Percentiles rank a stretch among this genome's conserved stretches.
phyloP scores from a whole-genome alignment of 495 filamentous ascomycete genomes.

The Lindgomyces ingoldianus region DNA sequence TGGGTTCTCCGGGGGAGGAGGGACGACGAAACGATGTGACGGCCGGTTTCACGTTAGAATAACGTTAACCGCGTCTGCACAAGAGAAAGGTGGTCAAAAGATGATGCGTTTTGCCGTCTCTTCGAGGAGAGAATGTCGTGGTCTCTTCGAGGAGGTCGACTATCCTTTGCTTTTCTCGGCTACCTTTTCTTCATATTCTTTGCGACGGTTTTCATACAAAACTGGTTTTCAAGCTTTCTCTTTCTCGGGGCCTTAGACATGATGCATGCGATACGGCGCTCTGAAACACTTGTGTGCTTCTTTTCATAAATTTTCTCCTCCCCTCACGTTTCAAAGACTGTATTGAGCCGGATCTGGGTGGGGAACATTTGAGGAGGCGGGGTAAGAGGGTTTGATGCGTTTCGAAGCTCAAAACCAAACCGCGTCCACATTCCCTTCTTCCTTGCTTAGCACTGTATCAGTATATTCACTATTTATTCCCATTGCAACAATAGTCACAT shows the following conservation, averaged over 20 bases:
- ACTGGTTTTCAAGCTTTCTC: slow-evolving; percentile 19
- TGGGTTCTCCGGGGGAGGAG: slow-evolving; percentile 7
- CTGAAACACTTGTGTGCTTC: slow-evolving; percentile 32
- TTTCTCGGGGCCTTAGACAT: slow-evolving; percentile 29
- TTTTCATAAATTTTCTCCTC: slow-evolving; percentile 5
- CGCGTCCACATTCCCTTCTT: neutral
- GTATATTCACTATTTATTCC: neutral
- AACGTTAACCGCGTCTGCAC: neutral
- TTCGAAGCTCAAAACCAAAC: slow-evolving; percentile 1
- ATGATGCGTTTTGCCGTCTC: slow-evolving; percentile 6
- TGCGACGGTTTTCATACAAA: slow-evolving; percentile 13
- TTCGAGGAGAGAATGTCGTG: neutral
- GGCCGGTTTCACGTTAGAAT: neutral
- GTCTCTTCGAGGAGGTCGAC: too few species aligned
- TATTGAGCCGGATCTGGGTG: neutral
- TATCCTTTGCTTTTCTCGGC: neutral
- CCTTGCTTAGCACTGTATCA: slow-evolving; percentile 10
- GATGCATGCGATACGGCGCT: slow-evolving; percentile 34
- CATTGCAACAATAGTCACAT: neutral
- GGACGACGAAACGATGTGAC: slow-evolving; percentile 5
- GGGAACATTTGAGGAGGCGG: neutral
- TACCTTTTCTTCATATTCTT: neutral
- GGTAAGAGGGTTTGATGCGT: slow-evolving; percentile 9
- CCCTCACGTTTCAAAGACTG: slow-evolving; percentile 9
- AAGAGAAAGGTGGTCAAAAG: slow-evolving; percentile 17